These are phyloP conservation scores for Alternaria consortialis DNA, from an alignment of 2,329 filamentous ascomycete genomes.

Conservation along the genomic window DNA sequence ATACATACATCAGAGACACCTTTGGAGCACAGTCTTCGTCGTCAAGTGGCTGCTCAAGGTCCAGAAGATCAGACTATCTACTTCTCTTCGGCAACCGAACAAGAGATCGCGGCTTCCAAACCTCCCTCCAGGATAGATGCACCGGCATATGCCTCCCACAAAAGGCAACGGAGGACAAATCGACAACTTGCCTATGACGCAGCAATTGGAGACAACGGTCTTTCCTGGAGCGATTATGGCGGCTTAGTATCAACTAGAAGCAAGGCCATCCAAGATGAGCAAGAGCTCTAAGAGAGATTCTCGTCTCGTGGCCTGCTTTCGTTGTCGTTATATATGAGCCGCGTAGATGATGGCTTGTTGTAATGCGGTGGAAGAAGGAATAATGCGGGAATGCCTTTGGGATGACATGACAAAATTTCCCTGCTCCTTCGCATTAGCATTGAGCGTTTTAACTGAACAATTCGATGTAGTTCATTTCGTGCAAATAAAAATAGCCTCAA, in stretches of 20 bases:
- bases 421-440: neutral
- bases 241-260: conserved; percentile 53
- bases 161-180: conserved; percentile 21
- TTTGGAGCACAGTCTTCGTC: neutral
- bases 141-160: neutral
- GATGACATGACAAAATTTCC: neutral
- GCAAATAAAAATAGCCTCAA: neutral
- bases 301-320: neutral
- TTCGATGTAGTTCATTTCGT: neutral
- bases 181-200: conserved; percentile 39
- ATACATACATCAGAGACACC: neutral
- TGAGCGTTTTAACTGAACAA: neutral
- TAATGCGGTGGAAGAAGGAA: neutral
- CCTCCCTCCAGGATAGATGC: neutral
- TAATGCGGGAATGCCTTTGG: neutral
- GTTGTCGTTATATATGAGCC: no score
- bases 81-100: neutral
- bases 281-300: conserved; percentile 25
- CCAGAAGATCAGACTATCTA: neutral
- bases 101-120: neutral
- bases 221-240: conserved; percentile 54
- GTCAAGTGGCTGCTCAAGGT: neutral
- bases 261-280: conserved; percentile 26
- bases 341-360: neutral
- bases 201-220: conserved; percentile 42